Base-by-base conservation (phyloP, 805 yeast genomes). In the Hanseniaspora thailandica region DNA sequence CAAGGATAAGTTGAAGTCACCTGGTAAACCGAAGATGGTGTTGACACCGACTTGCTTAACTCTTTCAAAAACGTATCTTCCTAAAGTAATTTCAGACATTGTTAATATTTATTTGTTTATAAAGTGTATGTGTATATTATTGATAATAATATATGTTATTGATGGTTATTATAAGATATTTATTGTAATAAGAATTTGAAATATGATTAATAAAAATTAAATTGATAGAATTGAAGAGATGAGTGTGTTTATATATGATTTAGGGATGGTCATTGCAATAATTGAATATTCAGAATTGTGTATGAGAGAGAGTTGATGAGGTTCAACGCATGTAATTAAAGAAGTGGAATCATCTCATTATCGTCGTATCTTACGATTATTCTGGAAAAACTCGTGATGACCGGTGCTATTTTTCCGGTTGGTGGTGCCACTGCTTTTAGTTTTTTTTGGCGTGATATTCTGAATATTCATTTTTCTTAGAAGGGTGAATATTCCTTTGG, bases 11-110 rank as follows among this genome's bases (percentile, higher is more conserved):
- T 83, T 84, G 77, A 82, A 83, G 69, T 84, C 90, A 62, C 89
- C 89, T 56, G 90, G 90, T 54, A 84, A 76, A 63, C 90, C 90
- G 63, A 83, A 84, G 64, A 84, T 73, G 61, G 89, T 81, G 61
- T 77, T 74, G 58, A 83, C 80, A 55, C 77, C 76, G 52, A 84
- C 76, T 67, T 86, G 90, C 68, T 74, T 76, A 60, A 86, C 72
- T 72, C 94, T 76, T 71, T 83, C 87, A 65, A 86, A 86, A 56
- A 86, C 69, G 64, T 82, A 86, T 60, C 79, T 76, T 63, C 95
- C 95, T 61, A 86, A 71, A 52, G 88, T 69, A 59, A 84, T 78
- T 59, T 70, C 70, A 60, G 71, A 63, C 71, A 66, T 67, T 55
- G 38, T 61, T 26, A 12, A 34, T 36, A 25, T 41, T 25, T 25